A percentile compares a stretch with the other conserved stretches of the same genome.
phyloP scores from a whole-genome alignment of 2,329 filamentous ascomycete species.

The Hymenoscyphus linearis region DNA sequence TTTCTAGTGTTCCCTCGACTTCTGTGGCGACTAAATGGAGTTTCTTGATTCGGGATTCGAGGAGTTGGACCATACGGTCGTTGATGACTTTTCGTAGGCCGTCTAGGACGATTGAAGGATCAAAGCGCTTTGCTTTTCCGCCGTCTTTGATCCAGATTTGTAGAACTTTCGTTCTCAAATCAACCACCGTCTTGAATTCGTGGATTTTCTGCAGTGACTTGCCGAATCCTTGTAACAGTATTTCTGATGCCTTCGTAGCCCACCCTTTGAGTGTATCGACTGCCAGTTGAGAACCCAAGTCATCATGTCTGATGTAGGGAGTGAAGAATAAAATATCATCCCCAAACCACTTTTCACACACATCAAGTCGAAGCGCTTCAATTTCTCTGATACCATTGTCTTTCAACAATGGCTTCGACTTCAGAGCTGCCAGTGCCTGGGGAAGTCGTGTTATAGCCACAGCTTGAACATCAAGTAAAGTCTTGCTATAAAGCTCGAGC shows the following conservation, averaged over 20 bases:
- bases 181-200: constrained; percentile 64
- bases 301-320: constrained; percentile 80
- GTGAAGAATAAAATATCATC: constrained; percentile 81
- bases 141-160: constrained; percentile 71
- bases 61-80: constrained; percentile 55
- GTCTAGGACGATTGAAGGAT: constrained; percentile 63
- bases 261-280: constrained; percentile 57
- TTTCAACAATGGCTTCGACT: constrained; percentile 65
- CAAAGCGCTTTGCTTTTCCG: constrained; percentile 57
- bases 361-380: constrained; percentile 69
- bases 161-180: constrained; percentile 64
- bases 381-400: constrained; percentile 61
- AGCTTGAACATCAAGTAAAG: constrained; percentile 70
- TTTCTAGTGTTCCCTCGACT: constrained; percentile 54
- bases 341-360: constrained; percentile 74
- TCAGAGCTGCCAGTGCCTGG: constrained; percentile 63
- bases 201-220: constrained; percentile 53
- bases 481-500: constrained; percentile 69
- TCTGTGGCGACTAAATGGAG: constrained; percentile 61
- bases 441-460: constrained; percentile 69
- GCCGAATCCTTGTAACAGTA: constrained; percentile 57
- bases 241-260: constrained; percentile 55
- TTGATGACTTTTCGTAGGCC: constrained; percentile 66
- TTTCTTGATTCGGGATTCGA: constrained; percentile 58
- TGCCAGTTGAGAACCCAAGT: constrained; percentile 57